A percentile compares a stretch with the other conserved stretches of the same genome.
These are phyloP conservation scores for Colletotrichum melonis DNA, from an alignment of 2,329 filamentous ascomycete genomes.

Conservation along the genomic window DNA sequence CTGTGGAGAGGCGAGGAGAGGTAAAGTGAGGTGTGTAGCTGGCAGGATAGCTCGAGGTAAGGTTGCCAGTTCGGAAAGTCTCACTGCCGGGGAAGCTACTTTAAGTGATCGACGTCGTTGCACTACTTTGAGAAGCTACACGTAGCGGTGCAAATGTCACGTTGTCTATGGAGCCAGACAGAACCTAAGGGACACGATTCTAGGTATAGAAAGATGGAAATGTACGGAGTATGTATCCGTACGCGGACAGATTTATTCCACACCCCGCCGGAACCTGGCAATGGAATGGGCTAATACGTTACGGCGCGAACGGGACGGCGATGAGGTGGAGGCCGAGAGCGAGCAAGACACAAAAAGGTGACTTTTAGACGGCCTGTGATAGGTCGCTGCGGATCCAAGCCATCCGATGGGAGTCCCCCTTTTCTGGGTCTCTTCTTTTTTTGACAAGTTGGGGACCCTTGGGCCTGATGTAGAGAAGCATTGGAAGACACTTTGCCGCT, in stretches of 20 bases:
- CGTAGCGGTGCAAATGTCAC: background rate
- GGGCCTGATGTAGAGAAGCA: background rate
- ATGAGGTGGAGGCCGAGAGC: slow-evolving; percentile 25
- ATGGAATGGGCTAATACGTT: background rate
- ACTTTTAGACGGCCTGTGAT: slow-evolving; percentile 33
- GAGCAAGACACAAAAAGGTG: slow-evolving; percentile 14
- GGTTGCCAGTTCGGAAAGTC: background rate
- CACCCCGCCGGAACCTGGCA: background rate
- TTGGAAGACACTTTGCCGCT: background rate
- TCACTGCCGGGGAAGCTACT: background rate
- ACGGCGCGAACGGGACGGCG: background rate
- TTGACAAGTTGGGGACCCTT: background rate
- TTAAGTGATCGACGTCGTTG: background rate
- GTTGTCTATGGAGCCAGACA: slow-evolving; percentile 11
- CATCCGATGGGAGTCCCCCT: slow-evolving; percentile 13
- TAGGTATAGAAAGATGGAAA: background rate
- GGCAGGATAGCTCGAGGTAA: background rate
- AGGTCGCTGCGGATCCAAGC: slow-evolving; percentile 30
- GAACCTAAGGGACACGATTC: background rate
- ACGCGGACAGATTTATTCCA: background rate
- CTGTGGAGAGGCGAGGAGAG: background rate
- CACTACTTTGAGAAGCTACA: background rate
- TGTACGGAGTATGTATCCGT: too few relatives aligned
- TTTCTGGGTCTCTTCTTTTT: background rate
- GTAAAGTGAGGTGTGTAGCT: background rate